Base-by-base conservation (phyloP, 176 grass and related monocot genomes). In the Musa beccarii region DNA sequence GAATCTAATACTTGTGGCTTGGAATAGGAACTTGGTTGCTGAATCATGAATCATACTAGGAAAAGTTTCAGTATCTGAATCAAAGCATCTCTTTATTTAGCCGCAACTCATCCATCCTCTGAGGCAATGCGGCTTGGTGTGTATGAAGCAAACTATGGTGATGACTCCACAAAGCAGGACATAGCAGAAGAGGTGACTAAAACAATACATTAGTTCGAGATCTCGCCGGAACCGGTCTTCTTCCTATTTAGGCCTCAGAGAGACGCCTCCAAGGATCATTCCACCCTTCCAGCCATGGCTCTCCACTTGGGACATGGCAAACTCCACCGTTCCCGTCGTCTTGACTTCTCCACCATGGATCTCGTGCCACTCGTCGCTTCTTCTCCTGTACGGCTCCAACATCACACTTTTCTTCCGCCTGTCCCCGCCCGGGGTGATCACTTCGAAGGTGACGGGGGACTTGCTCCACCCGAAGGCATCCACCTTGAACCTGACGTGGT, bases 1-100 rank as follows among this genome's bases (percentile, higher is more conserved):
- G 57, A 61, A 19, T n/a, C 2, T 61, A 2, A 7, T 4, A 19
- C 69, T 6, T 55, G 80, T 3, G 24, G 13, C 52, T 71, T 59
- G 69, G 81, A 51, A 21, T 78, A 77, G 88, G 80, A 86, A 85
- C 82, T 74, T 86, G 69, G 29, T 29, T 26, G 26, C 2, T 26
- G 26, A 26, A 28, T 28, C 26, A 2, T 28, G 26, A 28, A 28
- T 28, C 26, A 2, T 28, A 28, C 1, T 28, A 1, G 26, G 26
- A 28, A 28, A 28, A 28, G 26, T 28, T 28, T 28, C 26, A 2
- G 26, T 28, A 28, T 28, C 26, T 2, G 26, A 28, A 28, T 28
- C 26, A 28, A 28, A 28, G 26, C 26, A 28, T 28, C 26, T 28
- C 26, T 28, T 28, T 2, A 28, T 28, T 28, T 2, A 28, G 2